Percentiles rank a stretch among this genome's conserved stretches.
Conservation (phyloP, 2,329 filamentous ascomycete species). For the Penicillium italicum region DNA sequence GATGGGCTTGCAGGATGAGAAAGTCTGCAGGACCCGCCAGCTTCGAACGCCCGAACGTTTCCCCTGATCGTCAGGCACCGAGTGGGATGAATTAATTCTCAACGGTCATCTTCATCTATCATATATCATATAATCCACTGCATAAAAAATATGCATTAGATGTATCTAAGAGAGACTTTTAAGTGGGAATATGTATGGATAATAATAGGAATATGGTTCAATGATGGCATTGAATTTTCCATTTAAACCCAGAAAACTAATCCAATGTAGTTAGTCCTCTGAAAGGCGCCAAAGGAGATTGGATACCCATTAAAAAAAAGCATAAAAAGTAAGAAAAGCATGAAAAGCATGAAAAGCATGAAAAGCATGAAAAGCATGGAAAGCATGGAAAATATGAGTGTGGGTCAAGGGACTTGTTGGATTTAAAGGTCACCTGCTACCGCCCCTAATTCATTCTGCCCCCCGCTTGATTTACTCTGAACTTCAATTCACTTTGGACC, state of each 20-base stretch:
- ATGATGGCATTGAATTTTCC: background rate
- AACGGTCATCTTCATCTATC: background rate
- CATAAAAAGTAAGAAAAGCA: background rate
- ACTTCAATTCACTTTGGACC: background rate
- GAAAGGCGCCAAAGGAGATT: background rate
- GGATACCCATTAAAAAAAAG: background rate
- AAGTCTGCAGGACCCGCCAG: background rate
- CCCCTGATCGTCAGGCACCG: constrained; percentile 17
- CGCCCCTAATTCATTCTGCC: constrained; percentile 9
- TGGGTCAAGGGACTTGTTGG: constrained; percentile 4
- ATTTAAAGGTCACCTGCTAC: constrained; percentile 9
- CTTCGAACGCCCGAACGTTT: background rate
- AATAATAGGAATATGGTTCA: background rate
- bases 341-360: background rate
- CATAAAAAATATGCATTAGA: too few relatives aligned
- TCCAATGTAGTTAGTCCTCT: background rate
- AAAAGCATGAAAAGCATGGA: background rate
- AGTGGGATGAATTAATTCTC: background rate
- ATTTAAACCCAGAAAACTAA: background rate
- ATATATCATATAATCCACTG: background rate
- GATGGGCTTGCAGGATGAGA: background rate
- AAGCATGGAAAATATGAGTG: background rate
- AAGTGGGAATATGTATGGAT: background rate
- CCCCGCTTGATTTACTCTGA: background rate
- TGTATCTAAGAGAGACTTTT: too few relatives aligned